Evolutionary conservation across 805 yeast species (phyloP).

Genomic region (Wickerhamiella kurtzmanii): DNA sequence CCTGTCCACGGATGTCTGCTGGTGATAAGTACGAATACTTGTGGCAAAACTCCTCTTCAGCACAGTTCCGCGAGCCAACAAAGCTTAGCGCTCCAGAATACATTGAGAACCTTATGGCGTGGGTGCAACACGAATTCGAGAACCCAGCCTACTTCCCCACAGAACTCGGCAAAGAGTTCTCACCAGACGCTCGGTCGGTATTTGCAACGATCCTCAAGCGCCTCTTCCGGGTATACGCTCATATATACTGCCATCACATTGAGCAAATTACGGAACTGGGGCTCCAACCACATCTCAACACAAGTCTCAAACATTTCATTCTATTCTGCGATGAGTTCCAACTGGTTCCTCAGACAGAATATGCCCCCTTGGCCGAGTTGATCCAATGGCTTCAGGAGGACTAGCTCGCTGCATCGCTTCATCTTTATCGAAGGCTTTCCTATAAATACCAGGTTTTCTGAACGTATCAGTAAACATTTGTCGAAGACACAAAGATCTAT

Average conservation of each 20-base stretch:
- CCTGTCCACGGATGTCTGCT: constrained; percentile 96
- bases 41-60: constrained; percentile 65
- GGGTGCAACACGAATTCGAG: constrained; percentile 90
- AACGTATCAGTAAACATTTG: not conserved
- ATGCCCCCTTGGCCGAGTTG: constrained; percentile 81
- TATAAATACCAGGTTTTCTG: constrained; percentile 15
- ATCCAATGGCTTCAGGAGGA: constrained; percentile 52
- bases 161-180: constrained; percentile 83
- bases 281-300: constrained; percentile 80
- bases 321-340: constrained; percentile 75
- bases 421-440: not conserved
- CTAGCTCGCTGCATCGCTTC: not conserved
- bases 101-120: constrained; percentile 81
- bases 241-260: constrained; percentile 94
- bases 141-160: constrained; percentile 84
- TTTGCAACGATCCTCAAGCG: constrained; percentile 83
- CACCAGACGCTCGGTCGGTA: constrained; percentile 63
- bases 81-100: constrained; percentile 90
- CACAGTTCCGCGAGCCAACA: constrained; percentile 53
- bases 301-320: constrained; percentile 87
- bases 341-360: constrained; percentile 65
- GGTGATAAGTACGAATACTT: constrained; percentile 92
- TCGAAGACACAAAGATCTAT: not conserved
- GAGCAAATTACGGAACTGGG: constrained; percentile 90
- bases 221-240: constrained; percentile 88